phyloP scores from a whole-genome alignment of 164 flowering plant genomes.

The Umbellularia californica region DNA sequence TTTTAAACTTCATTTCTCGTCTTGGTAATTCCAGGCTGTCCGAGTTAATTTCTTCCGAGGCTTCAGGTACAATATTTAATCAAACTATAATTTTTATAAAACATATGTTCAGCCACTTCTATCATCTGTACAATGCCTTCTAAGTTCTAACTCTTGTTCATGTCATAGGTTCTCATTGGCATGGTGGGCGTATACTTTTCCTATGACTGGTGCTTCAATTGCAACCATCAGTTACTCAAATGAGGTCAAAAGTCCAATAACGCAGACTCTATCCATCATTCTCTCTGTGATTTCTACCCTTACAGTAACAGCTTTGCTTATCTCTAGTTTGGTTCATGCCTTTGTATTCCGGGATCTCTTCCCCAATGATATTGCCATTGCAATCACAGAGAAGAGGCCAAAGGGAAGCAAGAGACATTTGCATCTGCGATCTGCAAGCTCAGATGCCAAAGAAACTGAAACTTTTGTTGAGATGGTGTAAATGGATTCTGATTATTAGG shows the following conservation, averaged over 20 bases:
- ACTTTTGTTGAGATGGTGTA: too few species aligned
- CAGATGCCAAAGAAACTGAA: slow-evolving; percentile 23
- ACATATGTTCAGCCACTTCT: background rate
- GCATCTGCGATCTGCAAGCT: slow-evolving; percentile 31
- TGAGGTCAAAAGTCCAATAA: slow-evolving; percentile 39
- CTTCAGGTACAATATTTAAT: slow-evolving; percentile 41
- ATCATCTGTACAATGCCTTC: background rate
- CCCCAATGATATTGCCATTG: slow-evolving; percentile 87
- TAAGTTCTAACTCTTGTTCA: background rate
- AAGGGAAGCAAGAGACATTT: slow-evolving; percentile 40
- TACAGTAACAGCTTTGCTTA: slow-evolving; percentile 49
- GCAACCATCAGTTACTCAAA: slow-evolving; percentile 64
- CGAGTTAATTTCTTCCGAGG: slow-evolving; percentile 79
- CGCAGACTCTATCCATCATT: slow-evolving; percentile 34
- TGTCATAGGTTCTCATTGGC: slow-evolving; percentile 53
- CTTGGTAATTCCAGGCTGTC: slow-evolving; percentile 48
- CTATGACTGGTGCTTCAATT: slow-evolving; percentile 72
- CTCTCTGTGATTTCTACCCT: slow-evolving; percentile 52
- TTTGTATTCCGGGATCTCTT: slow-evolving; percentile 70
- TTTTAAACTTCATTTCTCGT: background rate
- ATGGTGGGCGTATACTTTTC: slow-evolving; percentile 85
- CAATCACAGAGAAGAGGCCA: slow-evolving; percentile 49
- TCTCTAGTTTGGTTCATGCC: slow-evolving; percentile 62
- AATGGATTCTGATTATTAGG: too few species aligned
- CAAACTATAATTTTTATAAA: background rate